Base-by-base conservation (phyloP, 495 filamentous ascomycete species). In the Polyplosphaeria fusca region DNA sequence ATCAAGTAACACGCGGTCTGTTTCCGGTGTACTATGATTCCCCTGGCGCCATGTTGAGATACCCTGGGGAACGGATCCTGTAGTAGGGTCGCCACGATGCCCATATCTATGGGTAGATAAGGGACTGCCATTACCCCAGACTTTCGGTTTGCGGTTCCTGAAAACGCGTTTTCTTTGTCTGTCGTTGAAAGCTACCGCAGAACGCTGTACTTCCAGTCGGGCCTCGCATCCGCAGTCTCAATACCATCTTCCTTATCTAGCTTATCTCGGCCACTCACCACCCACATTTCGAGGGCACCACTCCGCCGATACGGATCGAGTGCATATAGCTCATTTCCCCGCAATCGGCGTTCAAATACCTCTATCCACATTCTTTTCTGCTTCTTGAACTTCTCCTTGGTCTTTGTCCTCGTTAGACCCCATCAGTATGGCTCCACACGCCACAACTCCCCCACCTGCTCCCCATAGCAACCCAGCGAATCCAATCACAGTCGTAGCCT, bases 401-500 rank as follows among this genome's bases (percentile, higher is more conserved):
- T 20, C 5, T 13, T 5, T 42, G 39, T 42, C 19, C 9, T 18
- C 18, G 13, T 44, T 52, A 23, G 41, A 52, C 28, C 18, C 46
- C 45, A 19, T 16, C 16, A 57, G n/a, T 18, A 67, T 67, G 64
- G 64, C 60, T 35, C 64, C 64, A 24, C 64, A 67, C 56, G 64
- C 64, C 32, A 67, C 47, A 14, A 57, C 68, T 61, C 56, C 67
- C 60, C 24, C 59, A 53, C 51, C 58, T 52, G 23, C 60, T 59
- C 23, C 37, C 38, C 57, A 63, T 42, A 51, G 55, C 54, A 41
- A 45, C 16, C 42, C 61, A 60, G 61, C 41, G 61, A 73, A 68
- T 9, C 50, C 67, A 13, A 81, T 86, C 67, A 80, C 77, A 26
- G 90, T 96, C 57, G 79, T 97, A 52, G 84, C 86, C 42, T 96